Percentiles rank a stretch among this genome's conserved stretches.
phyloP scores from a whole-genome alignment of 2,329 filamentous ascomycete genomes.

The Colletotrichum australisinense region DNA sequence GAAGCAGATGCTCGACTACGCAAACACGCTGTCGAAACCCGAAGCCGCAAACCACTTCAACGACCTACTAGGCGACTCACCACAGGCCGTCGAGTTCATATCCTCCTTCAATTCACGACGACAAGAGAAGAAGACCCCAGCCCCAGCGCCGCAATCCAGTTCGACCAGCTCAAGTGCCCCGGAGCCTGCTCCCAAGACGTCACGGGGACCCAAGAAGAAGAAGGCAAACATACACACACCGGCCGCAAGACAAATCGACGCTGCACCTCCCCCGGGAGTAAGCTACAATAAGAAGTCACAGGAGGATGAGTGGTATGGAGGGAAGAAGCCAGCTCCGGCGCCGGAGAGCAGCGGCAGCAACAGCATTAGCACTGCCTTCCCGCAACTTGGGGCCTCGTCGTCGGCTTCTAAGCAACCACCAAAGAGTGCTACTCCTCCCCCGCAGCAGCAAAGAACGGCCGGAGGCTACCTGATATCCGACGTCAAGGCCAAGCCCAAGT shows the following conservation, averaged over 20 bases:
- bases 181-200: constrained; percentile 61
- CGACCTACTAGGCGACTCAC: constrained; percentile 88
- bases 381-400: constrained; percentile 39
- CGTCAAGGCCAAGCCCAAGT: constrained; percentile 68
- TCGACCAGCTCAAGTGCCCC: constrained; percentile 27
- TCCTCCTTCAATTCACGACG: constrained; percentile 81
- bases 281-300: constrained; percentile 80
- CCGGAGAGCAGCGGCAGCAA: constrained; percentile 46
- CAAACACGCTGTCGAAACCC: constrained; percentile 78
- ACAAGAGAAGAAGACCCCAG: constrained; percentile 50
- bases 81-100: constrained; percentile 81
- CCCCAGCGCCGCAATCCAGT: constrained; percentile 35
- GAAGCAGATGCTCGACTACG: constrained; percentile 86
- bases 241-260: constrained; percentile 71
- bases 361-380: neutral
- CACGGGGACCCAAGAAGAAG: constrained; percentile 64
- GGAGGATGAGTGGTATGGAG: constrained; percentile 82
- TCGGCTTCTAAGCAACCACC: constrained; percentile 46
- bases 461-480: constrained; percentile 88
- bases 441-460: constrained; percentile 68
- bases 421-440: constrained; percentile 36
- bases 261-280: constrained; percentile 71
- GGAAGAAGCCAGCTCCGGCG: constrained; percentile 57
- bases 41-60: constrained; percentile 87
- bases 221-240: constrained; percentile 71